These are phyloP conservation scores for Fusarium subglutinans DNA, from an alignment of 2,329 filamentous ascomycete genomes.

Conservation along the genomic window DNA sequence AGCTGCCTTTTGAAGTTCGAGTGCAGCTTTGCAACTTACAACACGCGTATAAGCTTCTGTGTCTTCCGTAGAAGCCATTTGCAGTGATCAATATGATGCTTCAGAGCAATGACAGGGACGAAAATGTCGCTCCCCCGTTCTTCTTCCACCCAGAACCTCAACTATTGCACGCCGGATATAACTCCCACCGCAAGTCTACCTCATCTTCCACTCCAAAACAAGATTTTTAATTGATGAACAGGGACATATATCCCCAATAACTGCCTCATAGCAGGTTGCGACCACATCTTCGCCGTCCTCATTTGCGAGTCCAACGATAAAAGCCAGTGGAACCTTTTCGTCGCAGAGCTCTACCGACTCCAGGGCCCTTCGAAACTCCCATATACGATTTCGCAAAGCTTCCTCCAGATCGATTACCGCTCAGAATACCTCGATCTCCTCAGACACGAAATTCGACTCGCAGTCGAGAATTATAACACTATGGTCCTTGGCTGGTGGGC, in stretches of 20 bases:
- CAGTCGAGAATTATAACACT: not conserved
- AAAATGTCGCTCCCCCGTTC: not conserved
- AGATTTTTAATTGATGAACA: not conserved
- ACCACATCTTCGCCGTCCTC: not conserved
- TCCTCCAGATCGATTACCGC: not conserved
- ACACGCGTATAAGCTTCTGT: accelerated
- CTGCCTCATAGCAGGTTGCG: not conserved
- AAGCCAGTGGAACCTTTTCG: not conserved
- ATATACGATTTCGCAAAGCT: not conserved
- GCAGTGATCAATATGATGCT: not conserved
- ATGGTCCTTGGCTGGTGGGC: not conserved
- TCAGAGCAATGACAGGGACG: not conserved
- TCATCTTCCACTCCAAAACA: not conserved
- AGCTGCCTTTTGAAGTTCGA: not conserved
- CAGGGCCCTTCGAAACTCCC: not conserved
- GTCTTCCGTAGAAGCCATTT: not conserved
- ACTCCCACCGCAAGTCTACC: not conserved
- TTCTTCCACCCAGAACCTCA: not conserved
- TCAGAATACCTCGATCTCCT: not conserved
- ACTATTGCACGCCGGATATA: not conserved
- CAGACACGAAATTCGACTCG: accelerated
- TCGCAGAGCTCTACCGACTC: not conserved
- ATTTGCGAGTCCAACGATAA: not conserved
- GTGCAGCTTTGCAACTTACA: accelerated
- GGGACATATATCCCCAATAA: not conserved